Conservation (phyloP, 1,284 basidiomycete genomes). For the Trametes pubescens region DNA sequence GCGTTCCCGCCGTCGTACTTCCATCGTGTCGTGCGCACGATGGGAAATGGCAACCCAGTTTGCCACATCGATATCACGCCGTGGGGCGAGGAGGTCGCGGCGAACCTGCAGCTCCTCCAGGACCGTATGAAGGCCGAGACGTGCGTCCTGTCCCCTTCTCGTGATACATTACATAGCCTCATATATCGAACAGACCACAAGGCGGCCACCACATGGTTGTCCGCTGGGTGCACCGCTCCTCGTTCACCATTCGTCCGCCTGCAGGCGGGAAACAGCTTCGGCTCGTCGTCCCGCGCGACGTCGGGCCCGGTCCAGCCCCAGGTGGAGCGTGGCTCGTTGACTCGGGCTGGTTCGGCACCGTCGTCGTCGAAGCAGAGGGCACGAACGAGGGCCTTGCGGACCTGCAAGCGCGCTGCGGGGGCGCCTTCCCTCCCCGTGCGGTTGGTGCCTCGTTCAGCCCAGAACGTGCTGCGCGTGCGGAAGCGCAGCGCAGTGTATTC, state of each 20-base stretch:
- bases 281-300: constrained; percentile 38
- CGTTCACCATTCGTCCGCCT: constrained; percentile 66
- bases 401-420: constrained; percentile 74
- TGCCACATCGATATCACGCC: constrained; percentile 75
- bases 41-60: constrained; percentile 69
- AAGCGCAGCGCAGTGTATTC: constrained; percentile 66
- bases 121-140: constrained; percentile 82
- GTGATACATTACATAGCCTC: too few relatives aligned
- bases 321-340: constrained; percentile 64
- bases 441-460: constrained; percentile 35
- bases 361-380: constrained; percentile 83
- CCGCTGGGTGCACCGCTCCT: constrained; percentile 82
- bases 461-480: constrained; percentile 47
- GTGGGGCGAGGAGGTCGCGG: constrained; percentile 78
- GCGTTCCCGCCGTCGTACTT: constrained; percentile 86
- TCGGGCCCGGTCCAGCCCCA: constrained; percentile 40
- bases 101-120: constrained; percentile 77
- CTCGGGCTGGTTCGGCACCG: constrained; percentile 79
- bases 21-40: constrained; percentile 76
- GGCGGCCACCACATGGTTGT: constrained; percentile 80
- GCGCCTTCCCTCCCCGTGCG: constrained; percentile 68
- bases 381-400: constrained; percentile 85
- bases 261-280: constrained; percentile 38
- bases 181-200: constrained; percentile 63
- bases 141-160: constrained; percentile 52